Evolutionary conservation across 306 rosid species (phyloP).

Genomic region (Castanopsis chinensis): DNA sequence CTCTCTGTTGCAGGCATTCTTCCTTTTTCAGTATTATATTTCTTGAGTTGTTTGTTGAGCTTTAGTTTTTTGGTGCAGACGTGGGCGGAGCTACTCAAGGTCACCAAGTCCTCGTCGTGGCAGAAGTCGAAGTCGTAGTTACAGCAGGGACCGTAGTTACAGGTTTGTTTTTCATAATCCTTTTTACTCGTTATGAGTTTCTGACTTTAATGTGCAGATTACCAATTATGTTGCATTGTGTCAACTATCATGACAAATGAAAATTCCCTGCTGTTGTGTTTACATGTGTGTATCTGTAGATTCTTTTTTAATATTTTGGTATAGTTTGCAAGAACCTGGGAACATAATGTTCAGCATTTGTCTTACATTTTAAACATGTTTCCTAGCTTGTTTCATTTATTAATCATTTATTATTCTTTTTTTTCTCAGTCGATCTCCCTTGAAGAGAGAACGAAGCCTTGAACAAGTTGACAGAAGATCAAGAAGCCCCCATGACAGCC

Average conservation of each 20-base stretch:
- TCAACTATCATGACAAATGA: neutral
- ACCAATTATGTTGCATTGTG: neutral
- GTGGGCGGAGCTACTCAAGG: slow-evolving; percentile 39
- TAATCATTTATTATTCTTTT: neutral
- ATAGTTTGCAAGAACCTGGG: neutral
- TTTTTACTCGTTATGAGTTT: neutral
- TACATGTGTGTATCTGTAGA: neutral
- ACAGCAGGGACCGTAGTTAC: slow-evolving; percentile 55
- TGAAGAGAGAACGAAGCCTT: slow-evolving; percentile 44
- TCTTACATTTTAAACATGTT: too few relatives aligned
- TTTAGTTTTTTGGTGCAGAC: slow-evolving; percentile 6
- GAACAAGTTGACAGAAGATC: slow-evolving; percentile 43
- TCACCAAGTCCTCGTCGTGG: slow-evolving; percentile 49
- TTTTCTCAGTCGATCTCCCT: slow-evolving; percentile 40
- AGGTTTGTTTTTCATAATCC: slow-evolving; percentile 27
- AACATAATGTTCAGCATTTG: neutral
- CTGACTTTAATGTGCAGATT: neutral
- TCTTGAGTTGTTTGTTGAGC: neutral
- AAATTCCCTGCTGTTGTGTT: neutral
- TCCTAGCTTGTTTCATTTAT: neutral
- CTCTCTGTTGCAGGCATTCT: neutral
- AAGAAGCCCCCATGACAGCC: slow-evolving; percentile 44
- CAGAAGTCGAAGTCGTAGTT: slow-evolving; percentile 55
- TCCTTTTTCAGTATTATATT: neutral
- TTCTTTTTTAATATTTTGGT: neutral